Evolutionary conservation across 2,329 filamentous ascomycete genomes (phyloP).

Genomic region (Penicillium sp.): DNA sequence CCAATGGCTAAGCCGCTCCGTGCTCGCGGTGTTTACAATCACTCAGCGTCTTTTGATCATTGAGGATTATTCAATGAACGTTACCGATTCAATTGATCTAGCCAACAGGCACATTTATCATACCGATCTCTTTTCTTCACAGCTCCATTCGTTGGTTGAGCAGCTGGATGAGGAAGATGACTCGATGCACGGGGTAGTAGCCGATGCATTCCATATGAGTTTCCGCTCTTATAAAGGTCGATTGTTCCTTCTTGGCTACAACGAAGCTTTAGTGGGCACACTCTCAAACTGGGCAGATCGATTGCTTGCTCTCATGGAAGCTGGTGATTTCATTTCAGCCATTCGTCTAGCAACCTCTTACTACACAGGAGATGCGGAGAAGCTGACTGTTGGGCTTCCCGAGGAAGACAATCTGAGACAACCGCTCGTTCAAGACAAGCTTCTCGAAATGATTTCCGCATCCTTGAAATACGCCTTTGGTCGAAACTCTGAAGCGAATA

Average conservation of each 20-base stretch:
- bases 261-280: conserved; percentile 85
- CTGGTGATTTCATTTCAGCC: conserved; percentile 91
- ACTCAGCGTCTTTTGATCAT: conserved; percentile 90
- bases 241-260: conserved; percentile 89
- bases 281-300: conserved; percentile 97
- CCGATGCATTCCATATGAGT: conserved; percentile 98
- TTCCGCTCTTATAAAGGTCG: conserved; percentile 94
- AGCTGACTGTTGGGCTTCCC: conserved; percentile 88
- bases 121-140: conserved; percentile 82
- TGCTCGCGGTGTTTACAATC: conserved; percentile 87
- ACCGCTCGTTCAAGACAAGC: conserved; percentile 79
- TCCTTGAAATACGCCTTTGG: conserved; percentile 88
- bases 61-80: conserved; percentile 83
- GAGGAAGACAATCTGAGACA: conserved; percentile 77
- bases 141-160: conserved; percentile 82
- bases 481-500: conserved; percentile 54
- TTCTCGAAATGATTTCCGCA: conserved; percentile 90
- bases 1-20: conserved; percentile 94
- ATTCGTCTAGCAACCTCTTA: conserved; percentile 90
- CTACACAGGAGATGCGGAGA: conserved; percentile 88
- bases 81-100: conserved; percentile 93
- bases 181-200: conserved; percentile 92
- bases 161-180: conserved; percentile 82
- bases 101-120: conserved; percentile 92
- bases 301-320: conserved; percentile 89